These are phyloP conservation scores for Pseudocercospora macadamiae DNA, from an alignment of 2,329 filamentous ascomycete genomes.

Conservation along the genomic window DNA sequence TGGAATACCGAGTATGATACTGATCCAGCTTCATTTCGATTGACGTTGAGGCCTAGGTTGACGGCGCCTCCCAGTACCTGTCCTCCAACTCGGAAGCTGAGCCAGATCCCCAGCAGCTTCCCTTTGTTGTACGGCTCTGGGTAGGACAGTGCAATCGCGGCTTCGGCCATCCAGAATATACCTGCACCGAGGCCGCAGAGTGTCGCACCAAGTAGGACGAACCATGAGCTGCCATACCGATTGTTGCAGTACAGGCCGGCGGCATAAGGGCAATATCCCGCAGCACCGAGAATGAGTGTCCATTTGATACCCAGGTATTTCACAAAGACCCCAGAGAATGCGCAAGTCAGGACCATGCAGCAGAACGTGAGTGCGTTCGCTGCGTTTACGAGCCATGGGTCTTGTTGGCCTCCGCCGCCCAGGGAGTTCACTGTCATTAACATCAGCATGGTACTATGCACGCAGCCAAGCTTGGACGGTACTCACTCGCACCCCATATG, in stretches of 20 bases:
- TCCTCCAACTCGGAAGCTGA: conserved; percentile 62
- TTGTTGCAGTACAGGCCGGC: conserved; percentile 75
- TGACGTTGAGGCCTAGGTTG: conserved; percentile 67
- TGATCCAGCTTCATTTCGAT: conserved; percentile 61
- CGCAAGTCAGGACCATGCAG: conserved; percentile 72
- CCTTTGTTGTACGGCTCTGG: conserved; percentile 71
- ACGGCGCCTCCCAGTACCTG: conserved; percentile 74
- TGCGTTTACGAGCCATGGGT: conserved; percentile 68
- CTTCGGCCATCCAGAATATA: conserved; percentile 76
- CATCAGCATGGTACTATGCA: background rate
- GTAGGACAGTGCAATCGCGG: conserved; percentile 72
- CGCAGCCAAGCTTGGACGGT: background rate
- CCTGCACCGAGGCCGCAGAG: conserved; percentile 72
- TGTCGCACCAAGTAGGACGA: conserved; percentile 68
- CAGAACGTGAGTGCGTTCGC: conserved; percentile 73
- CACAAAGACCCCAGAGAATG: conserved; percentile 65
- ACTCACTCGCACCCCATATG: conserved; percentile 56
- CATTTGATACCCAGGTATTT: conserved; percentile 71
- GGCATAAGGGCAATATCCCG: conserved; percentile 72
- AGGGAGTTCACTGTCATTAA: conserved; percentile 62
- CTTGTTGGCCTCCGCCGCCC: conserved; percentile 68
- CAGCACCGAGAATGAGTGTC: conserved; percentile 70
- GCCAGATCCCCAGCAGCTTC: conserved; percentile 69
- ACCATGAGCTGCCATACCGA: conserved; percentile 69
- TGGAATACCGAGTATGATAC: conserved; percentile 71